A percentile compares a stretch with the other conserved stretches of the same genome.
Conservation (phyloP, 768 basidiomycete genomes). For the Suillus variegatus region DNA sequence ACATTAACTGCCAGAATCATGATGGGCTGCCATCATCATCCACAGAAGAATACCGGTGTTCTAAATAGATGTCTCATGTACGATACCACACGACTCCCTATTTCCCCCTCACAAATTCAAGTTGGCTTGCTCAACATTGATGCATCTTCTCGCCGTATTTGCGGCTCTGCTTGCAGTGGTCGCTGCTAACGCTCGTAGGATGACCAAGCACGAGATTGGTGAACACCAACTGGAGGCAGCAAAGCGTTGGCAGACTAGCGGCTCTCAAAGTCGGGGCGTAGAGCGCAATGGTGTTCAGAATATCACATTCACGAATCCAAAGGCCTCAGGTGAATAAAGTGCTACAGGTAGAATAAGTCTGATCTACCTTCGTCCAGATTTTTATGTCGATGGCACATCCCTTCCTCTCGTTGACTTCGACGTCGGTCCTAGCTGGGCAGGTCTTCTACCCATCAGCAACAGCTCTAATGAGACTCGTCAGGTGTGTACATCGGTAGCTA, state of each 20-base stretch:
- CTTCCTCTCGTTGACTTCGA: slow-evolving; percentile 74
- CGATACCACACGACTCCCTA: not conserved
- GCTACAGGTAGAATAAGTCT: not conserved
- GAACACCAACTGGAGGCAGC: slow-evolving; percentile 50
- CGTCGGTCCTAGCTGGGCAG: slow-evolving; percentile 75
- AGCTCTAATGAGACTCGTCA: slow-evolving; percentile 64
- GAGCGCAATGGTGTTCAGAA: slow-evolving; percentile 44
- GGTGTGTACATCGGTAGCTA: slow-evolving; percentile 33
- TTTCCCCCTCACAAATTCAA: not conserved
- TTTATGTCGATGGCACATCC: slow-evolving; percentile 66
- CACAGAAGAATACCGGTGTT: too few relatives aligned
- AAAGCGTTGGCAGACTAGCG: slow-evolving; percentile 34
- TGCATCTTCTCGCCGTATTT: slow-evolving; percentile 15
- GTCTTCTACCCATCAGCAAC: slow-evolving; percentile 68
- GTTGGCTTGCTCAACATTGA: slow-evolving; percentile 3
- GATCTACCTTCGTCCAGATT: slow-evolving; percentile 42
- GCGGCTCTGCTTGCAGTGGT: slow-evolving; percentile 14
- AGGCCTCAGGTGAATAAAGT: slow-evolving; percentile 50
- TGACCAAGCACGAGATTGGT: slow-evolving; percentile 44
- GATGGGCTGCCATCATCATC: too few relatives aligned
- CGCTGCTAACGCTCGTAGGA: slow-evolving; percentile 18
- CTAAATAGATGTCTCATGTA: not conserved
- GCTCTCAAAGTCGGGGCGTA: not conserved
- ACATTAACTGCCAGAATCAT: too few relatives aligned
- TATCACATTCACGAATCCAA: slow-evolving; percentile 70